phyloP scores from a whole-genome alignment of 2,329 filamentous ascomycete species.

The Fusarium brevicatenulatum region DNA sequence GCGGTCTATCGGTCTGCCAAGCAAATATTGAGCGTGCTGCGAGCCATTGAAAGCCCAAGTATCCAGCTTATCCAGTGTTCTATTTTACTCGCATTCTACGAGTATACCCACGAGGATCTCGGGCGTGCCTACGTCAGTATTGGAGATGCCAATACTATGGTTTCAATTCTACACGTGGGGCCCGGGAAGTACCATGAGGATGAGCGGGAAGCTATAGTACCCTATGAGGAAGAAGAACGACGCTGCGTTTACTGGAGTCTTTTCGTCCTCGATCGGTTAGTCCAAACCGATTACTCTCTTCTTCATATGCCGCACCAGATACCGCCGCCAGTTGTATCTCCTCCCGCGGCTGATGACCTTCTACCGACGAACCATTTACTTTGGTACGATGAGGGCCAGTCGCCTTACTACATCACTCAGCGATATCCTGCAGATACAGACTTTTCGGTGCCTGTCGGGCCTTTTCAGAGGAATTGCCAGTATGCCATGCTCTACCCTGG shows the following conservation, averaged over 20 bases:
- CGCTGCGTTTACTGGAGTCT: conserved; percentile 56
- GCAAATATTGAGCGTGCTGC: conserved; percentile 50
- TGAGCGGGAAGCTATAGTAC: conserved; percentile 39
- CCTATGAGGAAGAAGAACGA: conserved; percentile 51
- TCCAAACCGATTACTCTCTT: conserved; percentile 47
- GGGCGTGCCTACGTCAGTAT: conserved; percentile 55
- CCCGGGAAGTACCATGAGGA: conserved; percentile 49
- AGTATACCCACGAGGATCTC: conserved; percentile 55
- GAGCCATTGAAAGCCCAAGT: conserved; percentile 48
- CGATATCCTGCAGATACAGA: conserved; percentile 42
- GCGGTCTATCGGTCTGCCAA: conserved; percentile 52
- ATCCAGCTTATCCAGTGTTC: conserved; percentile 54
- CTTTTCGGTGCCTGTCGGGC: conserved; percentile 45
- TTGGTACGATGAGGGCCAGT: conserved; percentile 41
- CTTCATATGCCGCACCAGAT: conserved; percentile 48
- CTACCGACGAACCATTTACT: conserved; percentile 48
- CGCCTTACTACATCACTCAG: conserved; percentile 27
- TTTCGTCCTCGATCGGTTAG: conserved; percentile 54
- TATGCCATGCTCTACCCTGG: conserved; percentile 48
- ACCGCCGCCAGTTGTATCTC: conserved; percentile 41
- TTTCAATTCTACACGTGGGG: conserved; percentile 48
- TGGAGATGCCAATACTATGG: conserved; percentile 52
- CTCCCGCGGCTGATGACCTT: conserved; percentile 45
- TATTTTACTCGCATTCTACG: conserved; percentile 54
- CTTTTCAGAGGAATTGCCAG: conserved; percentile 50